Evolutionary conservation across 306 rosid genomes (phyloP).

Genomic region (Malus sieversii): DNA sequence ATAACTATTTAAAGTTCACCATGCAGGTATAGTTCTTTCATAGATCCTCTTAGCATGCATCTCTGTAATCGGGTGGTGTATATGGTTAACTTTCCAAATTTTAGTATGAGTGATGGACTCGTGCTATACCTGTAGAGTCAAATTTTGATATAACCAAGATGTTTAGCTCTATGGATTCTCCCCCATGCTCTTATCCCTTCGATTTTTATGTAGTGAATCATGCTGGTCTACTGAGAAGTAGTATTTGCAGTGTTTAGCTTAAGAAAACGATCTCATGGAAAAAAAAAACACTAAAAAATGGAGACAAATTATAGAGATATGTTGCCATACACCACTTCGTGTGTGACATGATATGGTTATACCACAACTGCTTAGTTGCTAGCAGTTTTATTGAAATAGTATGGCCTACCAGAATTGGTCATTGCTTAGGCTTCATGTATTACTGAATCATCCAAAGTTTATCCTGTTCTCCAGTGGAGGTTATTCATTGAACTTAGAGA

Average conservation of each 20-base stretch:
- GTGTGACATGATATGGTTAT: not conserved
- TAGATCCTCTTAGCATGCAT: not conserved
- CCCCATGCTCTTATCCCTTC: not conserved
- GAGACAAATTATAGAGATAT: not conserved
- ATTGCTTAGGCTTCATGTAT: not conserved
- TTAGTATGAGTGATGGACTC: not conserved
- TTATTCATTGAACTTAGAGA: not conserved
- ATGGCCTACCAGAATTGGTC: not conserved
- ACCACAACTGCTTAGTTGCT: not conserved
- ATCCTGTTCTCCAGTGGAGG: not conserved
- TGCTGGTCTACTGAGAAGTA: not conserved
- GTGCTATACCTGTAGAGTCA: not conserved
- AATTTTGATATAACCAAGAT: not conserved
- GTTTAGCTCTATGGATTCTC: not conserved
- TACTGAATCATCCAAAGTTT: not conserved
- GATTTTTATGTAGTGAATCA: not conserved
- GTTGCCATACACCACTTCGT: not conserved
- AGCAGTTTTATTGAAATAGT: not conserved
- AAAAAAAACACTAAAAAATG: not conserved
- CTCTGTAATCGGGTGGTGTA: not conserved
- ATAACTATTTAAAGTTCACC: conserved; percentile 91
- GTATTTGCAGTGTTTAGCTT: not conserved
- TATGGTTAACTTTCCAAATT: not conserved
- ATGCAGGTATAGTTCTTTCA: conserved; percentile 69
- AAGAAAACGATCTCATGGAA: not conserved